Evolutionary conservation across 257 asterid genomes (phyloP), one percentile per base, ranked within the genome.

Genomic region (Primulina huaijiensis): DNA sequence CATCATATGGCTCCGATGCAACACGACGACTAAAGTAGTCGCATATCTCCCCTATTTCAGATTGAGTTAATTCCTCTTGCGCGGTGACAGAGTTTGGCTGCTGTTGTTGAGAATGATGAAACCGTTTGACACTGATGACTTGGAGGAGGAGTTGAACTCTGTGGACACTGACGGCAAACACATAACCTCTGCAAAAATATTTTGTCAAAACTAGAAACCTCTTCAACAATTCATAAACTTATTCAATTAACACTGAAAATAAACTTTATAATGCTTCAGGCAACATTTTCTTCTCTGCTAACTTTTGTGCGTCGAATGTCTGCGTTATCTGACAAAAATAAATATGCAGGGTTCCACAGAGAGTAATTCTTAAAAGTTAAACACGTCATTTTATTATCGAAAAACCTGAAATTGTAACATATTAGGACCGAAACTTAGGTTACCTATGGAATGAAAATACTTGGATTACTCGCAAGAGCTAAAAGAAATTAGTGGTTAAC

Each of bases 1-100:
- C 95, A 72, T 94, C 99, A 5, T 94, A 94, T 16, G 99, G 99
- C 83, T 94, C 99, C 70, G 99, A 94, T n/a, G 99, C 99, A 67
- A 94, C 99, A 29, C 99, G 98, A 3, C 98, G 97, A 63, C 97
- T 91, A 61, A 94, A 94, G 84, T 94, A 94, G 79, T 94, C 99
- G 38, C 99, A 91, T 68, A 94, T 94, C 78, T 94, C 99, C 68
- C 92, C 88, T 29, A 94, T 94, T 81, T 94, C 99, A n/a, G 97
- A 74, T 61, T 84, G 97, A 63, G 95, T 86, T 77, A 94, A 78
- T 78, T 94, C 99, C 81, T 94, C 99, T 73, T 84, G 98, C 38
- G 90, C 88, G 63, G 87, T 56, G 31, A 82, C 79, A 4, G 96
- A n/a, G 75, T 94, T 91, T 68, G 89, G 96, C 73, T 88, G 98